Evolutionary conservation across 805 yeast species (phyloP).

Genomic region (Blastobotrys terrestris): DNA sequence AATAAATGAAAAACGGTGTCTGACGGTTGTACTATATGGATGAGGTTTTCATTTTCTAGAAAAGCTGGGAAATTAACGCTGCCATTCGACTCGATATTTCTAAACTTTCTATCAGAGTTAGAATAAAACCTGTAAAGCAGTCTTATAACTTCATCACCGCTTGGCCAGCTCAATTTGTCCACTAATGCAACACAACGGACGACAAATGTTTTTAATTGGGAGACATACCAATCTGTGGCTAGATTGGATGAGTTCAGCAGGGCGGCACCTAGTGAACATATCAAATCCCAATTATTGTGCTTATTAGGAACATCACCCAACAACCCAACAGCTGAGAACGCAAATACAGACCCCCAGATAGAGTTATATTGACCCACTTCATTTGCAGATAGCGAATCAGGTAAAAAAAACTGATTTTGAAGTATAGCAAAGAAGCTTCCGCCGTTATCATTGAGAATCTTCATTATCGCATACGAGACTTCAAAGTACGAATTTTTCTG

Average conservation of each 20-base stretch:
- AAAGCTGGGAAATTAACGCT: not conserved
- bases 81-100: not conserved
- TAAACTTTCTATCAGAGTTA: not conserved
- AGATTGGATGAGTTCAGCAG: not conserved
- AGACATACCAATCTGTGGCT: not conserved
- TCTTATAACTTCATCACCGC: not conserved
- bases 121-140: not conserved
- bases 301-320: not conserved
- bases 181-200: not conserved
- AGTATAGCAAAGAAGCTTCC: not conserved
- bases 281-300: not conserved
- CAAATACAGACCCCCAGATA: not conserved
- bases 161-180: not conserved
- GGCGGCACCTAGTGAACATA: not conserved
- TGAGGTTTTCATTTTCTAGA: not conserved
- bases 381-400: not conserved
- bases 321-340: not conserved
- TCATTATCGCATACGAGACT: not conserved
- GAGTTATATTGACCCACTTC: not conserved
- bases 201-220: not conserved
- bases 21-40: not conserved
- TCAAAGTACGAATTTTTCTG: not conserved
- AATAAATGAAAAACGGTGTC: conserved; percentile 2
- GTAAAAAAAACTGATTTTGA: not conserved
- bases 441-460: not conserved